Evolutionary conservation across 2,329 filamentous ascomycete genomes (phyloP).

Genomic region (Colletotrichum chlorophyti): DNA sequence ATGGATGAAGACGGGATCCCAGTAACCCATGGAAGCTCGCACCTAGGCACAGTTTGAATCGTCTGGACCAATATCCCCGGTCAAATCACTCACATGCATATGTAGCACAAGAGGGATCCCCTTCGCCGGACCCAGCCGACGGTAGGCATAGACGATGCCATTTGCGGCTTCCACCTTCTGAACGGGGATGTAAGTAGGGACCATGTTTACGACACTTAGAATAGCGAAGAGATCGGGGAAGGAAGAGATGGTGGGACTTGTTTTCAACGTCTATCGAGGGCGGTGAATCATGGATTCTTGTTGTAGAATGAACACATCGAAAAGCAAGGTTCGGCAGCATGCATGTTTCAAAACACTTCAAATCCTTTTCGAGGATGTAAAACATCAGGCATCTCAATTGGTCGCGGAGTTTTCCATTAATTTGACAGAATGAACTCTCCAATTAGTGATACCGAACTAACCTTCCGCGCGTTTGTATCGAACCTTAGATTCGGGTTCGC

Average conservation of each 20-base stretch:
- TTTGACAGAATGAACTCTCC: no score
- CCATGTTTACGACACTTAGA: neutral
- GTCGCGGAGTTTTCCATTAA: no score
- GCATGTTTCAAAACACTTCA: no score
- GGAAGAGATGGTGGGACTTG: neutral
- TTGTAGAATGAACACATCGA: no score
- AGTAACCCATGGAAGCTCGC: constrained; percentile 16
- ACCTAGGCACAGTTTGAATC: neutral
- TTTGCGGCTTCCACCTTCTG: constrained; percentile 12
- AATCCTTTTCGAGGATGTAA: no score
- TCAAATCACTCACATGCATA: constrained; percentile 3
- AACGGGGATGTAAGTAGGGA: constrained; percentile 10
- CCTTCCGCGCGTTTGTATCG: no score
- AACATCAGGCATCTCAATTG: no score
- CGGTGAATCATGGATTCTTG: no score
- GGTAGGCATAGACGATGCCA: constrained; percentile 16
- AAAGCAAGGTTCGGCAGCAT: no score
- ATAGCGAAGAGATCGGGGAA: neutral
- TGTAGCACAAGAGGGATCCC: constrained; percentile 17
- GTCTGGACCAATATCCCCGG: neutral
- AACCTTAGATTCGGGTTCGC: no score
- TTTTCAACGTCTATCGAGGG: neutral
- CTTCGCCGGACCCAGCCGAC: neutral
- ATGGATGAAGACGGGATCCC: constrained; percentile 16
- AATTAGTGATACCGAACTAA: no score